These are phyloP conservation scores for Pluteus cervinus DNA, from an alignment of 768 basidiomycete genomes.

Conservation along the genomic window DNA sequence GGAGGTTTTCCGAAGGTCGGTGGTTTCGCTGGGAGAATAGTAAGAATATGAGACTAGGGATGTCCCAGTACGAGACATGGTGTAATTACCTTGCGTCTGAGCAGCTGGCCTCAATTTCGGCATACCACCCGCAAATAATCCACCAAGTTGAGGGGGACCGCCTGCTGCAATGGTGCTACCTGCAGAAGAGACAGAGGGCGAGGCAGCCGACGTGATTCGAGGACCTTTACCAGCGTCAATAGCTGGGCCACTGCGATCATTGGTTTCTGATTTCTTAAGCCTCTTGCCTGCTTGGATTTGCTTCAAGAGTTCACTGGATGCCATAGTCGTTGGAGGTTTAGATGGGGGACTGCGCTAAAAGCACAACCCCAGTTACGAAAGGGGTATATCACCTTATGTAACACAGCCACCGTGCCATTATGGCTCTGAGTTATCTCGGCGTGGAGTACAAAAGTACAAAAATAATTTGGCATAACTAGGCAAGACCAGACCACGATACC, in stretches of 20 bases:
- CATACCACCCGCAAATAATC: conserved; percentile 86
- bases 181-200: conserved; percentile 4
- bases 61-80: conserved; percentile 6
- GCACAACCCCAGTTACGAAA: not conserved
- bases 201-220: conserved; percentile 13
- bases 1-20: conserved; percentile 64
- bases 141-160: conserved; percentile 75
- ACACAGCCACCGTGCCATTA: not conserved
- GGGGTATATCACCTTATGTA: not conserved
- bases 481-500: too few species aligned
- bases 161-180: conserved; percentile 22
- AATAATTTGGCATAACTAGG: too few species aligned
- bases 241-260: conserved; percentile 71
- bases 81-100: conserved; percentile 49
- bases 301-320: conserved; percentile 67
- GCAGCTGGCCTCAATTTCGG: conserved; percentile 86
- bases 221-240: conserved; percentile 39
- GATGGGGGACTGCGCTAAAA: not conserved
- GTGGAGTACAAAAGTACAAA: too few species aligned
- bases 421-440: too few species aligned
- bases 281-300: conserved; percentile 80
- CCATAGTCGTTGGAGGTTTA: conserved; percentile 38
- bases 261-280: conserved; percentile 78
- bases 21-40: conserved; percentile 43
- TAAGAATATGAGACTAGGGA: conserved; percentile 8